These are phyloP conservation scores for Lophiotrema nucula DNA, from an alignment of 495 filamentous ascomycete genomes.

Conservation along the genomic window DNA sequence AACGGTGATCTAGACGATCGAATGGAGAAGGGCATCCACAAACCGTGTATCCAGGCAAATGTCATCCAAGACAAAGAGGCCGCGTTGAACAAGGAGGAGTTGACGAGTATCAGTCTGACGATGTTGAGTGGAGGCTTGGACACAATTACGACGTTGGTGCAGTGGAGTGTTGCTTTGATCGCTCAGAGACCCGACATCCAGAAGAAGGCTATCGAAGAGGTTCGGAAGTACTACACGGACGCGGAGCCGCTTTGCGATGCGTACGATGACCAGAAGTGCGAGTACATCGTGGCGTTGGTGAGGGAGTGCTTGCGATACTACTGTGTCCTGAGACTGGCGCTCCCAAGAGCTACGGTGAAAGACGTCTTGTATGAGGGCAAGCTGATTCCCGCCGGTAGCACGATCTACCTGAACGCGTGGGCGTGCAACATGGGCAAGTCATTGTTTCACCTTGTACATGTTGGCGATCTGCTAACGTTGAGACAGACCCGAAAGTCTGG, in stretches of 20 bases:
- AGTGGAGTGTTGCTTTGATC: conserved; percentile 61
- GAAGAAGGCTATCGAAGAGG: conserved; percentile 56
- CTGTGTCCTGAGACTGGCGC: conserved; percentile 59
- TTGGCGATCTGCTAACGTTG: background rate
- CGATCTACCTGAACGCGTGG: conserved; percentile 66
- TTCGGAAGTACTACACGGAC: conserved; percentile 53
- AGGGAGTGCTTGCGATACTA: conserved; percentile 61
- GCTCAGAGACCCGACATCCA: conserved; percentile 61
- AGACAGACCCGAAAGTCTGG: conserved; percentile 57
- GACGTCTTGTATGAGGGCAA: conserved; percentile 58
- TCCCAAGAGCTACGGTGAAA: conserved; percentile 59
- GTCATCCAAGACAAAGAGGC: conserved; percentile 62
- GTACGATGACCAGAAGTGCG: conserved; percentile 61
- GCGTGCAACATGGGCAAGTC: conserved; percentile 60
- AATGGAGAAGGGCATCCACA: conserved; percentile 58
- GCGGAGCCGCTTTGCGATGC: conserved; percentile 57
- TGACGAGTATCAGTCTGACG: conserved; percentile 62
- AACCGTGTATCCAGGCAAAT: conserved; percentile 65
- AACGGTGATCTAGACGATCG: conserved; percentile 55
- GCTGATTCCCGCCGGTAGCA: conserved; percentile 57
- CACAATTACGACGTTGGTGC: conserved; percentile 60
- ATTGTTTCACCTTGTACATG: background rate
- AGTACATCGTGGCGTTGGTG: conserved; percentile 58
- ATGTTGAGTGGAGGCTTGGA: conserved; percentile 64
- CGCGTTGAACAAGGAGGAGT: conserved; percentile 56